A percentile compares a stretch with the other conserved stretches of the same genome.
Evolutionary conservation across 2,329 filamentous ascomycete genomes (phyloP).

Genomic region (Penicillium oxalicum): DNA sequence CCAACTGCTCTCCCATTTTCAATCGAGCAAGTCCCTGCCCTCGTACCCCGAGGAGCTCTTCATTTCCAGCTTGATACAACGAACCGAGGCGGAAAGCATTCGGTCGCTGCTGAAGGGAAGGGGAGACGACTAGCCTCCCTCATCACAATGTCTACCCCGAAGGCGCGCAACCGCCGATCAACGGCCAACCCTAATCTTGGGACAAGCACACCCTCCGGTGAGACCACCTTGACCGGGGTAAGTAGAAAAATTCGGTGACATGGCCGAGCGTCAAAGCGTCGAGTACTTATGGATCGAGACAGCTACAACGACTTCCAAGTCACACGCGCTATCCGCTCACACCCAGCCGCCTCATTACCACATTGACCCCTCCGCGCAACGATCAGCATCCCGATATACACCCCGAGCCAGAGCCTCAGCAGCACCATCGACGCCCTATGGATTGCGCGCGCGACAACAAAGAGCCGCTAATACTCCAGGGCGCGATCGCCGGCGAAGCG

Average conservation of each 20-base stretch:
- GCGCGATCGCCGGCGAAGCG: constrained; percentile 46
- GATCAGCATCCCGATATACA: constrained; percentile 31
- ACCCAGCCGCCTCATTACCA: constrained; percentile 27
- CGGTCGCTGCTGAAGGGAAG: too few relatives aligned
- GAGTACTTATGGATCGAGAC: background rate
- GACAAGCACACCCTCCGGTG: constrained; percentile 24
- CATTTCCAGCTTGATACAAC: too few relatives aligned
- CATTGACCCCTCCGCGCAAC: constrained; percentile 28
- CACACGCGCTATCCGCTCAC: constrained; percentile 31
- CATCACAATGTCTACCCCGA: constrained; percentile 26
- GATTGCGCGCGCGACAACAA: constrained; percentile 49
- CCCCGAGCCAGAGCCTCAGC: constrained; percentile 27
- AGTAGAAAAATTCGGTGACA: background rate
- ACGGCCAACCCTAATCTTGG: constrained; percentile 18
- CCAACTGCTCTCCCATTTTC: background rate
- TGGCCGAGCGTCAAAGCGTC: too few relatives aligned
- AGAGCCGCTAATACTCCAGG: constrained; percentile 48
- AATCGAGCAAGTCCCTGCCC: too few relatives aligned
- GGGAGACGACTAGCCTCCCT: background rate
- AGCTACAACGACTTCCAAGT: constrained; percentile 33
- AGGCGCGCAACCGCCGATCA: constrained; percentile 24
- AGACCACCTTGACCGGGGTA: constrained; percentile 25
- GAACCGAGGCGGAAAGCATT: too few relatives aligned
- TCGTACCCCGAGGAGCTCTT: too few relatives aligned
- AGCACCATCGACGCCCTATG: constrained; percentile 51